Conservation (phyloP, 2,329 filamentous ascomycete species). For the Neurospora sp. region DNA sequence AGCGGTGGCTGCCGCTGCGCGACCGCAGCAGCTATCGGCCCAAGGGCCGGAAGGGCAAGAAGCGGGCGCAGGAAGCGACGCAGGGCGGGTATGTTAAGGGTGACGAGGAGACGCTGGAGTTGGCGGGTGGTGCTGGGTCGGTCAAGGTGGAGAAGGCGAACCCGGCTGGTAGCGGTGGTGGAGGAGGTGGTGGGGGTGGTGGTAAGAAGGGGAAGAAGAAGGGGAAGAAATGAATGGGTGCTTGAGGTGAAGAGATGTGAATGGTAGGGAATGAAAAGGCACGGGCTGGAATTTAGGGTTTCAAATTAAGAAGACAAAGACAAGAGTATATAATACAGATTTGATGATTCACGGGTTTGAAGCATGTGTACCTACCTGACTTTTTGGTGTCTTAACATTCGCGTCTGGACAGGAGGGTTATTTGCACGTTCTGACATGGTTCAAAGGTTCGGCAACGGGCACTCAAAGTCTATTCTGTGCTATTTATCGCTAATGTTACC, state of each 20-base stretch:
- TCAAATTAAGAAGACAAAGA: not conserved
- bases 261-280: not conserved
- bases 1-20: constrained; percentile 85
- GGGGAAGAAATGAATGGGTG: constrained; percentile 37
- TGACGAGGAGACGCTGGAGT: constrained; percentile 58
- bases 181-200: constrained; percentile 15
- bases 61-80: constrained; percentile 66
- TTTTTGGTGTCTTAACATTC: not conserved
- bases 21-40: constrained; percentile 84
- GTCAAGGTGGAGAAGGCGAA: constrained; percentile 55
- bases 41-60: constrained; percentile 86
- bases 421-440: not conserved
- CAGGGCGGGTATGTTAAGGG: constrained; percentile 70
- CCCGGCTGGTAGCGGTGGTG: constrained; percentile 14
- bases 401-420: not conserved
- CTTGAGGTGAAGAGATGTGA: not conserved
- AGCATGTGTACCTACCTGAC: not conserved
- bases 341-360: not conserved
- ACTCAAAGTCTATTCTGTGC: not conserved
- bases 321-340: not conserved
- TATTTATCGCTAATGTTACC: not conserved
- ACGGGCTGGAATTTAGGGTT: not conserved
- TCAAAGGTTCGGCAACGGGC: not conserved
- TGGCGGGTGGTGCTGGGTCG: constrained; percentile 52
- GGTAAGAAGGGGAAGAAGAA: constrained; percentile 25